A percentile compares a stretch with the other conserved stretches of the same genome.
Evolutionary conservation across 257 asterid species (phyloP).

Genomic region (Mitragyna speciosa): DNA sequence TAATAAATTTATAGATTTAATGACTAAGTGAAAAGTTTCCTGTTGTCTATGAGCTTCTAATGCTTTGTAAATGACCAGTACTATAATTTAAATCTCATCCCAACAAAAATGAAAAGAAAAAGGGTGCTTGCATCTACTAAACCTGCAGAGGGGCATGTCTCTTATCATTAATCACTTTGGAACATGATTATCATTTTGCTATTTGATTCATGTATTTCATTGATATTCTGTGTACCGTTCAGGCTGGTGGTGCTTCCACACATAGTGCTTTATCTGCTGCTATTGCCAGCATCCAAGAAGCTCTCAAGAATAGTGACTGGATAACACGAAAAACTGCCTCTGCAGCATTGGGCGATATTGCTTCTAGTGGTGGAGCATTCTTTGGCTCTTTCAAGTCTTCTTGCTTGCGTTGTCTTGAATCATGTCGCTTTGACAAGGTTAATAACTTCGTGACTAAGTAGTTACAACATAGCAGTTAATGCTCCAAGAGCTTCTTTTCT

Average conservation of each 20-base stretch:
- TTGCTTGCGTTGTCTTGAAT: constrained; percentile 70
- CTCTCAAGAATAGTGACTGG: constrained; percentile 86
- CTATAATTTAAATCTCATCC: not conserved
- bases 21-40: not conserved
- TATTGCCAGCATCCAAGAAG: constrained; percentile 75
- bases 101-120: not conserved
- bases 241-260: constrained; percentile 92
- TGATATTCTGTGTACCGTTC: constrained; percentile 23
- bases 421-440: constrained; percentile 97
- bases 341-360: constrained; percentile 78
- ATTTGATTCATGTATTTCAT: not conserved
- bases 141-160: not conserved
- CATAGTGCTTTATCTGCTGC: constrained; percentile 63
- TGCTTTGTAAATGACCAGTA: not conserved
- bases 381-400: constrained; percentile 65
- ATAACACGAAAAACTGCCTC: constrained; percentile 89
- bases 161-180: not conserved
- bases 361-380: constrained; percentile 72
- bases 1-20: not conserved
- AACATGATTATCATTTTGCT: no score
- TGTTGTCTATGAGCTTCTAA: not conserved
- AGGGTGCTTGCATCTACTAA: not conserved
- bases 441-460: constrained; percentile 18
- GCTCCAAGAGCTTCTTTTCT: constrained; percentile 20
- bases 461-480: constrained; percentile 10